Evolutionary conservation across 2,329 filamentous ascomycete genomes (phyloP).

Genomic region (Chaetomiaceae sp.): DNA sequence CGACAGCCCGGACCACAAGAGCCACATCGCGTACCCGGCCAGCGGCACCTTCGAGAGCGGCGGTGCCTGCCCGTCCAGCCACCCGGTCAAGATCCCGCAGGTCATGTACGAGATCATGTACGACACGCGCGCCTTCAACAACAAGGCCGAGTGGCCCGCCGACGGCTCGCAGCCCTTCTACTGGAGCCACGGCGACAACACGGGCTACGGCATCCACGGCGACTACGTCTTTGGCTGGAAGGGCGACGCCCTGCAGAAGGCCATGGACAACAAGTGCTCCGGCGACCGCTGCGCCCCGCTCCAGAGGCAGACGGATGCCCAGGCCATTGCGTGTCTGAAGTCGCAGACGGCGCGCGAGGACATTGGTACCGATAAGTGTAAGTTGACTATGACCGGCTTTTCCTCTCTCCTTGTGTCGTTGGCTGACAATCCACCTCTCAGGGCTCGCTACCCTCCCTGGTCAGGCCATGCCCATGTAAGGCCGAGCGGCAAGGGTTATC

Average conservation of each 20-base stretch:
- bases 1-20: constrained; percentile 41
- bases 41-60: constrained; percentile 28
- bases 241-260: constrained; percentile 33
- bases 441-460: constrained; percentile 3
- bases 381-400: neutral
- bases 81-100: constrained; percentile 25
- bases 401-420: neutral
- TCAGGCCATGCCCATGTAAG: neutral
- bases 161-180: constrained; percentile 31
- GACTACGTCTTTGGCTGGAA: constrained; percentile 38
- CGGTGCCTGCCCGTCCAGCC: constrained; percentile 21
- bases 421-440: neutral
- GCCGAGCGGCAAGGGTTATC: no score
- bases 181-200: constrained; percentile 33
- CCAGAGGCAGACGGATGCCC: constrained; percentile 13
- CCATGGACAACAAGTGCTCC: constrained; percentile 32
- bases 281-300: constrained; percentile 11
- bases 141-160: constrained; percentile 15
- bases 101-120: constrained; percentile 27
- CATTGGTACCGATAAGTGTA: constrained; percentile 8
- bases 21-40: constrained; percentile 43
- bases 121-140: constrained; percentile 31
- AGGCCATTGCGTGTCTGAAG: constrained; percentile 16
- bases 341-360: constrained; percentile 5
- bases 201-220: constrained; percentile 36